Evolutionary conservation across 768 basidiomycete species (phyloP).

Genomic region (Chlorophyllum brunneum): DNA sequence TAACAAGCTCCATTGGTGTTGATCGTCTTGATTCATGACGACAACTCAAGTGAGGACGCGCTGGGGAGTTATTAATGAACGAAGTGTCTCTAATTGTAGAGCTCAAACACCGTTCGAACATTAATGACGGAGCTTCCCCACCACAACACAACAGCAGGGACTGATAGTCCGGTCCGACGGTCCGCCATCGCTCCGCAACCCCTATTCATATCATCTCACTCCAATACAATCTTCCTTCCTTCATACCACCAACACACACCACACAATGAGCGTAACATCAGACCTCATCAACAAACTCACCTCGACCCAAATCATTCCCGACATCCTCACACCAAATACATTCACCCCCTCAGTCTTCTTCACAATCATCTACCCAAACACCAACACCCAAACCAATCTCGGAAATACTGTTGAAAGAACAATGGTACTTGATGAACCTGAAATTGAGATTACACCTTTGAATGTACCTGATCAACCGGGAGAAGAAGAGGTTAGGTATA

Average conservation of each 20-base stretch:
- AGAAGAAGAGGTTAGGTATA: conserved; percentile 38
- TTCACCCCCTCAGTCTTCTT: conserved; percentile 9
- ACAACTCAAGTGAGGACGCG: too few species aligned
- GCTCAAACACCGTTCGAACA: too few species aligned
- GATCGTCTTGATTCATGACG: too few species aligned
- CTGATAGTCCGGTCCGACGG: background rate
- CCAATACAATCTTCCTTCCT: background rate
- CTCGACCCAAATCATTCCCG: conserved; percentile 4
- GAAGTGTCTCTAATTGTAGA: too few species aligned
- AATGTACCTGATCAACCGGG: conserved; percentile 11
- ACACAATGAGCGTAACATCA: background rate
- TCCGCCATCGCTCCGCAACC: background rate
- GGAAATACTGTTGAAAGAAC: conserved; percentile 28
- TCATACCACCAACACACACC: background rate
- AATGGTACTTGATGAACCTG: conserved; percentile 46
- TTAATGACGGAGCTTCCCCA: too few species aligned
- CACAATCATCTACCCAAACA: conserved; percentile 3
- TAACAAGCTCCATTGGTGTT: too few species aligned
- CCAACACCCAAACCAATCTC: conserved; percentile 22
- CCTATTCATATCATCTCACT: background rate
- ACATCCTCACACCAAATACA: conserved; percentile 6
- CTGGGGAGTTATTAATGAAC: too few species aligned
- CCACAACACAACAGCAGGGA: too few species aligned
- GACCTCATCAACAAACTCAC: background rate
- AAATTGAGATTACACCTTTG: conserved; percentile 41